phyloP scores from a whole-genome alignment of 345 rosid genomes.

The Limnanthes douglasii region DNA sequence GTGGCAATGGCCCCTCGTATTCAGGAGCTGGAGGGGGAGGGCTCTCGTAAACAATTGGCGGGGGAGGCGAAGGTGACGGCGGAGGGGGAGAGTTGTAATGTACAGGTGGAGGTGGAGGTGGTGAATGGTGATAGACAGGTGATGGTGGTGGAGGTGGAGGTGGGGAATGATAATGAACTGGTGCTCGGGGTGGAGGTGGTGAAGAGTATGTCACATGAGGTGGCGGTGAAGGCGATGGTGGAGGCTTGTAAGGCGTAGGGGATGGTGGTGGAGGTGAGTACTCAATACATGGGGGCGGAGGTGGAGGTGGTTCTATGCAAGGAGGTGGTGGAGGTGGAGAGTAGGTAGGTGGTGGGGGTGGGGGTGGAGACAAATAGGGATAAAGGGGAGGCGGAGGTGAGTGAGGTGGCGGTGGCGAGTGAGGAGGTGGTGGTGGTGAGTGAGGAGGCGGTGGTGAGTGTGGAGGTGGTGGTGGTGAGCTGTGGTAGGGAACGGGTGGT shows the following conservation, averaged over 20 bases:
- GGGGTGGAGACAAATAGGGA: conserved; percentile 21
- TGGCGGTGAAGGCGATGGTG: conserved; percentile 24
- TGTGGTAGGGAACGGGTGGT: too few species aligned
- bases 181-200: conserved; percentile 19
- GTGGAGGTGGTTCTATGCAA: conserved; percentile 50
- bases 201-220: conserved; percentile 7
- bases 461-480: conserved; percentile 15
- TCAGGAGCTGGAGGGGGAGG: conserved; percentile 54
- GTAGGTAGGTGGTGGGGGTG: conserved; percentile 35
- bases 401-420: conserved; percentile 6
- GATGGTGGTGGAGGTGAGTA: conserved; percentile 44
- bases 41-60: conserved; percentile 14
- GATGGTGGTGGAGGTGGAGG: conserved; percentile 20
- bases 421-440: conserved; percentile 35
- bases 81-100: conserved; percentile 25
- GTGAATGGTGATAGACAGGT: conserved; percentile 8
- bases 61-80: conserved; percentile 19
- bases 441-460: conserved; percentile 33
- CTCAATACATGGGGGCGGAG: conserved; percentile 39
- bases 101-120: conserved; percentile 27
- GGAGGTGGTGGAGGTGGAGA: conserved; percentile 40
- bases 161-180: conserved; percentile 12
- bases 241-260: conserved; percentile 14
- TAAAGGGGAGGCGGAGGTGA: conserved; percentile 21
- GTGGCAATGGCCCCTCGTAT: conserved; percentile 82